These are phyloP conservation scores for Murraya koenigii DNA, from an alignment of 345 rosid genomes.

Conservation along the genomic window DNA sequence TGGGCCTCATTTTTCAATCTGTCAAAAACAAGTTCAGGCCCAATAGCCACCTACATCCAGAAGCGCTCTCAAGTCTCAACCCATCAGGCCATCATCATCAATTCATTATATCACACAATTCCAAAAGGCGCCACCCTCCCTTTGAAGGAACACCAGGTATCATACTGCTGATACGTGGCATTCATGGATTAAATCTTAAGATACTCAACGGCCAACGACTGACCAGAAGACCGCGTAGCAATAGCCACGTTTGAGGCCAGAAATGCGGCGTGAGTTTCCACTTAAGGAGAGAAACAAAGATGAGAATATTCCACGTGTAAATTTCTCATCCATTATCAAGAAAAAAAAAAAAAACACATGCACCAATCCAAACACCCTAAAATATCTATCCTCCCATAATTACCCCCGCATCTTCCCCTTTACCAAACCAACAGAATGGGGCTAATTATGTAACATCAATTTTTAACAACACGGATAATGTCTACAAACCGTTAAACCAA, in stretches of 20 bases:
- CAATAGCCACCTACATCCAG: too few relatives aligned
- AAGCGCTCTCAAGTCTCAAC: too few relatives aligned
- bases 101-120: accelerated
- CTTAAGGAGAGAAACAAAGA: neutral
- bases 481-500: neutral
- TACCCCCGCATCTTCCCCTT: neutral
- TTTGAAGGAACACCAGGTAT: too few relatives aligned
- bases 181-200: neutral
- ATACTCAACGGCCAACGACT: neutral
- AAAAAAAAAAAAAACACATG: neutral
- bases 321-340: conserved; percentile 13
- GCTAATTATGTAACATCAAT: neutral
- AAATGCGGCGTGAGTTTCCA: neutral
- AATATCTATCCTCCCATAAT: neutral
- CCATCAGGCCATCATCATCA: too few relatives aligned
- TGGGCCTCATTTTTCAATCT: too few relatives aligned
- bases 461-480: neutral
- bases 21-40: too few relatives aligned
- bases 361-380: neutral
- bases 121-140: too few relatives aligned
- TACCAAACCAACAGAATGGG: neutral
- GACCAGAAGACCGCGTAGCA: neutral
- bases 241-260: neutral
- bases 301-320: conserved; percentile 17
- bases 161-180: neutral